phyloP scores from a whole-genome alignment of 2,329 filamentous ascomycete genomes.

The Zalaria obscura region DNA sequence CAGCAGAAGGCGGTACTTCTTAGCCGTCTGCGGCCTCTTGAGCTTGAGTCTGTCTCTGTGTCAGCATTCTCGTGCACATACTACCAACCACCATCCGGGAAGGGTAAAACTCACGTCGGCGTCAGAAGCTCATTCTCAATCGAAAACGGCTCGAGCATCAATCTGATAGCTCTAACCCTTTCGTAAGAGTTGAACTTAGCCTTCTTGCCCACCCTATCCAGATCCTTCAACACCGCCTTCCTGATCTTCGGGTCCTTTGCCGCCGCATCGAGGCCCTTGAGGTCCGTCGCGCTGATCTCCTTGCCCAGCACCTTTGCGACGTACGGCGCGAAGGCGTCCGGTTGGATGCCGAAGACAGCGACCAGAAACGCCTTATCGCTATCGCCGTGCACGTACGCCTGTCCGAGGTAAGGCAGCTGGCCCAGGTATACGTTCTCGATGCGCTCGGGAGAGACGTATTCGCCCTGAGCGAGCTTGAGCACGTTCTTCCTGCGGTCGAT shows the following conservation, averaged over 20 bases:
- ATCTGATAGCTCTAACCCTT: slow-evolving; percentile 56
- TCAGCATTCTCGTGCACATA: slow-evolving; percentile 7
- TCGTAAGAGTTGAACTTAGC: slow-evolving; percentile 90
- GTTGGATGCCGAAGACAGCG: slow-evolving; percentile 76
- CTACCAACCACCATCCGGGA: background rate
- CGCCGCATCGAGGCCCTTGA: slow-evolving; percentile 51
- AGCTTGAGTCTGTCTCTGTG: slow-evolving; percentile 45
- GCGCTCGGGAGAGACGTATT: slow-evolving; percentile 94
- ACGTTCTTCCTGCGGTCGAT: slow-evolving; percentile 98
- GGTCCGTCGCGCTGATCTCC: slow-evolving; percentile 39
- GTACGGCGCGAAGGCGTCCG: slow-evolving; percentile 67
- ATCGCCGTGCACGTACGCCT: slow-evolving; percentile 86
- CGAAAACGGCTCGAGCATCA: slow-evolving; percentile 80
- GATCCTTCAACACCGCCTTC: slow-evolving; percentile 60
- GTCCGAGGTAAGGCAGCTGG: slow-evolving; percentile 61
- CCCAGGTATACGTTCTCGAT: slow-evolving; percentile 91
- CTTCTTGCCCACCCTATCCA: slow-evolving; percentile 65
- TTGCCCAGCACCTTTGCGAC: slow-evolving; percentile 63
- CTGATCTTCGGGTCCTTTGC: slow-evolving; percentile 56
- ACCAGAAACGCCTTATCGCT: slow-evolving; percentile 69
- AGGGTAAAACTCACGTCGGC: slow-evolving; percentile 56
- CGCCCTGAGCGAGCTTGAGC: slow-evolving; percentile 93
- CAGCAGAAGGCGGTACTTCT: slow-evolving; percentile 42
- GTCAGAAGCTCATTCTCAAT: slow-evolving; percentile 85
- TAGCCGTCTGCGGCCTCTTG: slow-evolving; percentile 54